Conservation (phyloP, 129 eudicot genomes). For the Lactuca sativa region DNA sequence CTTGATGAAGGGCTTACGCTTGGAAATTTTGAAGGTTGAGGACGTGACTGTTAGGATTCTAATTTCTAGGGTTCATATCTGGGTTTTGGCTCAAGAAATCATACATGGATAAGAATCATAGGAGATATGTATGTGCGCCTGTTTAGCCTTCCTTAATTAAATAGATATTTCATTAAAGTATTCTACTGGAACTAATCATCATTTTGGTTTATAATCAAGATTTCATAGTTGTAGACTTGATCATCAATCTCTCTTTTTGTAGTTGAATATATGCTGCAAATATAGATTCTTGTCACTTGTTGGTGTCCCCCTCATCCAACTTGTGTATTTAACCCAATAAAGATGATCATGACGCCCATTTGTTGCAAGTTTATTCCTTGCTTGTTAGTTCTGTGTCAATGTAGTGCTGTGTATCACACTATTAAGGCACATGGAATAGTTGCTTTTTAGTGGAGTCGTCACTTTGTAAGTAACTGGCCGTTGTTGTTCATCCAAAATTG, state of each 20-base stretch:
- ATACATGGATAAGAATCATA: neutral
- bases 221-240: neutral
- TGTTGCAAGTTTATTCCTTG: slow-evolving; percentile 10
- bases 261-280: slow-evolving; percentile 8
- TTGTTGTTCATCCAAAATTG: neutral
- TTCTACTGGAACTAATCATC: slow-evolving; percentile 6
- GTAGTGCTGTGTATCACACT: slow-evolving; percentile 9
- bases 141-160: no score
- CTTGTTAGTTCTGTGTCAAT: slow-evolving; percentile 15
- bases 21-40: slow-evolving; percentile 9
- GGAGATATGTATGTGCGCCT: no score
- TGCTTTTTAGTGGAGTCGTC: neutral
- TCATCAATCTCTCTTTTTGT: neutral
- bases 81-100: neutral
- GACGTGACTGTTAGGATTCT: slow-evolving; percentile 10
- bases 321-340: neutral
- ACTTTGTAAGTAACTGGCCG: neutral
- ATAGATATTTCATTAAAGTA: neutral
- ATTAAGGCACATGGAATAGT: neutral
- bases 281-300: neutral
- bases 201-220: neutral
- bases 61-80: slow-evolving; percentile 7
- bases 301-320: neutral
- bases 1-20: slow-evolving; percentile 3
- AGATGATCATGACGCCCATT: neutral